Evolutionary conservation across 768 basidiomycete species (phyloP).

Genomic region (Auricularia sp.): DNA sequence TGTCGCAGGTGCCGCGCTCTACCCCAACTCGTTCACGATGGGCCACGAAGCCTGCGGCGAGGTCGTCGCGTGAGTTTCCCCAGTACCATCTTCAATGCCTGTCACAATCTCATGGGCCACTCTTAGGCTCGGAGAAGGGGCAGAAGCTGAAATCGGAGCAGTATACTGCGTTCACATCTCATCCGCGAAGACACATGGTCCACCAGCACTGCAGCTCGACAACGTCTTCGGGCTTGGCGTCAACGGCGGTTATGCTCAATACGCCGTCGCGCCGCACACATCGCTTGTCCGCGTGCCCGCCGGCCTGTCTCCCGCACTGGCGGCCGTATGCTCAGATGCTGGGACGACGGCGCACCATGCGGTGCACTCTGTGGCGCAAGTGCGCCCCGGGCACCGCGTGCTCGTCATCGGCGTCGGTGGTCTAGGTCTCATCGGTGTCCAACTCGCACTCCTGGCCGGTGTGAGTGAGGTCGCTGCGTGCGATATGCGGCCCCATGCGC

Average conservation of each 20-base stretch:
- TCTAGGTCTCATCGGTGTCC: not conserved
- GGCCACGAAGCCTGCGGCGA: too few relatives aligned
- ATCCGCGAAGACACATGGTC: not conserved
- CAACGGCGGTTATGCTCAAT: not conserved
- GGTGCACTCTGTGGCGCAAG: not conserved
- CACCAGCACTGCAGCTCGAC: not conserved
- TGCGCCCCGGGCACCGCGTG: not conserved
- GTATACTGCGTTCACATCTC: not conserved
- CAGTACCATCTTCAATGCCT: too few relatives aligned
- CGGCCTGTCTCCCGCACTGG: not conserved
- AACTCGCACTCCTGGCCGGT: not conserved
- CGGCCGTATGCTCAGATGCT: not conserved
- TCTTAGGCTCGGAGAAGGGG: not conserved
- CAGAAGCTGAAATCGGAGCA: not conserved
- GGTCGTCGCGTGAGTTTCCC: too few relatives aligned
- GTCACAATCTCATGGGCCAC: too few relatives aligned
- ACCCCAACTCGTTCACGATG: too few relatives aligned
- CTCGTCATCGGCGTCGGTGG: not conserved
- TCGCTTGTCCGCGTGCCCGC: not conserved
- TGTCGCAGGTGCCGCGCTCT: too few relatives aligned
- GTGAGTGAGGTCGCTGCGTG: not conserved
- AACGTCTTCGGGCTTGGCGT: not conserved
- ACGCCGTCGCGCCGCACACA: not conserved
- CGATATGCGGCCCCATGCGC: not conserved
- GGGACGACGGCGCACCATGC: not conserved